phyloP scores from a whole-genome alignment of 768 basidiomycete genomes.

The Phylloporus sp. region DNA sequence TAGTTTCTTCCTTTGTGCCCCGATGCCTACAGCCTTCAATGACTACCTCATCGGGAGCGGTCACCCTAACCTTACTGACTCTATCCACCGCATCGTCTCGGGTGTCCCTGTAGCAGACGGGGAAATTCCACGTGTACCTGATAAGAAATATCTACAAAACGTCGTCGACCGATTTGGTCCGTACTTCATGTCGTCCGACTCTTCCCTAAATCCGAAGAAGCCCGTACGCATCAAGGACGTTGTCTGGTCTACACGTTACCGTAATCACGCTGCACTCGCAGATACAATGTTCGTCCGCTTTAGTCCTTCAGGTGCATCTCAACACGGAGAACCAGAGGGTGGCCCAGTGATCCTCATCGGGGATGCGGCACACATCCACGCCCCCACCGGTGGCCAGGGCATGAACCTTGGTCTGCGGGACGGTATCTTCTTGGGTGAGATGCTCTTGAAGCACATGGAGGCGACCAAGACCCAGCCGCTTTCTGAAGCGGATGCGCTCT shows the following conservation, averaged over 20 bases:
- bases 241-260: slow-evolving; percentile 47
- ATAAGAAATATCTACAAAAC: slow-evolving; percentile 42
- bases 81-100: slow-evolving; percentile 40
- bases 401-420: slow-evolving; percentile 61
- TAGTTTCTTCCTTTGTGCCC: slow-evolving; percentile 13
- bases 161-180: slow-evolving; percentile 42
- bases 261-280: slow-evolving; percentile 44
- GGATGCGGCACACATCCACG: slow-evolving; percentile 52
- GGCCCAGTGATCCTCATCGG: slow-evolving; percentile 33
- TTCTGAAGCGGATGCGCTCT: slow-evolving; percentile 28
- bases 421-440: slow-evolving; percentile 43
- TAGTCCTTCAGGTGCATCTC: slow-evolving; percentile 1
- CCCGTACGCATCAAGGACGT: slow-evolving; percentile 36
- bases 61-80: background rate
- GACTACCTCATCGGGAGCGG: slow-evolving; percentile 17
- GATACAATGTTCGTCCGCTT: slow-evolving; percentile 36
- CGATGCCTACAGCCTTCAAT: slow-evolving; percentile 16
- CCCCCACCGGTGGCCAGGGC: slow-evolving; percentile 55
- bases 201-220: slow-evolving; percentile 32
- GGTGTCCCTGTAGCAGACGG: slow-evolving; percentile 37
- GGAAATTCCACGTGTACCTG: slow-evolving; percentile 35
- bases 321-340: slow-evolving; percentile 8
- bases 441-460: slow-evolving; percentile 35
- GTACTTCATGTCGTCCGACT: slow-evolving; percentile 31
- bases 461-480: slow-evolving; percentile 9